phyloP scores from a whole-genome alignment of 2,329 filamentous ascomycete species.

The Xylariaceae sp. region DNA sequence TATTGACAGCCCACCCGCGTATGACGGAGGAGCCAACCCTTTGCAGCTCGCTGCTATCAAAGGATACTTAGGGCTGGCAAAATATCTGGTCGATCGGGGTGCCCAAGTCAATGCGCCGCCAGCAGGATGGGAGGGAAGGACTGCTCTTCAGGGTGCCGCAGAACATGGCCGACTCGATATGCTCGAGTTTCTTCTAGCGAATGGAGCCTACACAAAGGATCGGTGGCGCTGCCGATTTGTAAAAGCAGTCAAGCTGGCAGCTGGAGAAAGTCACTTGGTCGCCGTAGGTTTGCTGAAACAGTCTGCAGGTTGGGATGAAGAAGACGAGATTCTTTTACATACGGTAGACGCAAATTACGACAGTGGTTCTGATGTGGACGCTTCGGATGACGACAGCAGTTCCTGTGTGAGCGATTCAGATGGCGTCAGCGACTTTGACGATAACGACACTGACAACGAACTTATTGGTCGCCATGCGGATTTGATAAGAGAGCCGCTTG shows the following conservation, averaged over 20 bases:
- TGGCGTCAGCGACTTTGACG: too few relatives aligned
- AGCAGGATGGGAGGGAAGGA: neutral
- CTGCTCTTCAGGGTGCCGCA: neutral
- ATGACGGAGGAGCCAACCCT: neutral
- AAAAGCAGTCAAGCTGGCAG: neutral
- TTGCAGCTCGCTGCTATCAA: neutral
- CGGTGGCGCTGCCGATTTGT: neutral
- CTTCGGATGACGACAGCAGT: too few relatives aligned
- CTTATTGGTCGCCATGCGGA: too few relatives aligned
- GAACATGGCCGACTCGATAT: neutral
- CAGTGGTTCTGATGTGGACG: too few relatives aligned
- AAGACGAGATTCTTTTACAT: too few relatives aligned
- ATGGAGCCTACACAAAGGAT: neutral
- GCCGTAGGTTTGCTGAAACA: neutral
- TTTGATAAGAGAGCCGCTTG: too few relatives aligned
- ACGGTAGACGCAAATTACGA: too few relatives aligned
- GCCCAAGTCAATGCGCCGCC: neutral
- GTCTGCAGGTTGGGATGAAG: neutral
- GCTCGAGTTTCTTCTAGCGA: neutral
- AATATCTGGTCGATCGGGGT: neutral
- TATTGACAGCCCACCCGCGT: neutral
- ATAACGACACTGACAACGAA: too few relatives aligned
- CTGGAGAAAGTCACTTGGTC: neutral
- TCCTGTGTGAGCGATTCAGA: too few relatives aligned
- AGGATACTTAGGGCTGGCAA: neutral